These are phyloP conservation scores for Cephalotrichum gorgonifer DNA, from an alignment of 2,329 filamentous ascomycete species.

Conservation along the genomic window DNA sequence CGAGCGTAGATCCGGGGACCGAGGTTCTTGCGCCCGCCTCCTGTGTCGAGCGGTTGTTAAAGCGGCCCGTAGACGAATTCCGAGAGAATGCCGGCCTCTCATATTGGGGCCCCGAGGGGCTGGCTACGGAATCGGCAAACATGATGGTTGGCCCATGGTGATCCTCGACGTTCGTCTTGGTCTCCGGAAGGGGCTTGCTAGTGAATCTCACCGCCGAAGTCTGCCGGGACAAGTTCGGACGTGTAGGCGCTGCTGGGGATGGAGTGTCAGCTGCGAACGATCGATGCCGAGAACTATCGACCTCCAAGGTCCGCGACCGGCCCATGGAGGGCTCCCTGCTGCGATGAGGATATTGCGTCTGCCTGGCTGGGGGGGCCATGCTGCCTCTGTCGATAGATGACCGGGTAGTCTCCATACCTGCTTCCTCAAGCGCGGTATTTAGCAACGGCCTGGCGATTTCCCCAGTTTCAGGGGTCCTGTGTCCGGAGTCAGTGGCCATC, in stretches of 20 bases:
- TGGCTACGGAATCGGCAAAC: constrained; percentile 46
- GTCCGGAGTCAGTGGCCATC: neutral
- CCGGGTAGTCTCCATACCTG: neutral
- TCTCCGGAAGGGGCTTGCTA: constrained; percentile 62
- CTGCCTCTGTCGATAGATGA: neutral
- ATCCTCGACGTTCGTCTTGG: constrained; percentile 52
- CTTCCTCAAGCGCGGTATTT: neutral
- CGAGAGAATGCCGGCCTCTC: constrained; percentile 27
- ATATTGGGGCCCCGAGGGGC: constrained; percentile 14
- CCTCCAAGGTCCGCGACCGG: too few species aligned
- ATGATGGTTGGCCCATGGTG: constrained; percentile 59
- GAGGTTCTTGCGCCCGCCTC: constrained; percentile 48
- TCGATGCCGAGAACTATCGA: too few species aligned
- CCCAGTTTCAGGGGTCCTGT: neutral
- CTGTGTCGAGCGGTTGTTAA: constrained; percentile 51
- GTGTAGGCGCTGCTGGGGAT: constrained; percentile 14
- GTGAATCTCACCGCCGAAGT: constrained; percentile 54
- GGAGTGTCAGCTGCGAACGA: neutral
- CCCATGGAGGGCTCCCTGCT: neutral
- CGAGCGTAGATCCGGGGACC: too few species aligned
- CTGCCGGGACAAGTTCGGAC: constrained; percentile 40
- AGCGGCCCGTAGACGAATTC: constrained; percentile 41
- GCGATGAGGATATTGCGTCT: neutral
- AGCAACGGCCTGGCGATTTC: neutral
- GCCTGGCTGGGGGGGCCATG: neutral